Evolutionary conservation across 2,329 filamentous ascomycete genomes (phyloP), one percentile per base, ranked within the genome.

Genomic region (Pseudogymnoascus sp.): DNA sequence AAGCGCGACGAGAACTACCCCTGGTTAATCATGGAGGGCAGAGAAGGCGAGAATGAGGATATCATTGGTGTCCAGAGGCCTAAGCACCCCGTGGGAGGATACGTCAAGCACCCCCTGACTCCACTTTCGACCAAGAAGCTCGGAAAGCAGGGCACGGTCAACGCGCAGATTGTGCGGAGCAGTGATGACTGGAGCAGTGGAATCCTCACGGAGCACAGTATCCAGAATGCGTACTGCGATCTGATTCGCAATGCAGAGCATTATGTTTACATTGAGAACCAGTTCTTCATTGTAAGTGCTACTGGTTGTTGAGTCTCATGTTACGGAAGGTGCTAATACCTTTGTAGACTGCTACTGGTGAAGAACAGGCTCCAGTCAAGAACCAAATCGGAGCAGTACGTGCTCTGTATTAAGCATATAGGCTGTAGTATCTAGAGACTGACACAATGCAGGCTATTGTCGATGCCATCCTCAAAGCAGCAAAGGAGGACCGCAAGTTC

Each of bases 201-300:
- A 3, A 94, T 97, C 64, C 75, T 96, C 43, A 86, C 81, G 0
- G 92, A 96, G 65, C 87, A 91, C 68, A 92, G 88, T 59, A 96
- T 96, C 63, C 90, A 94, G 68, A 95, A 91, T 69, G 91, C 92
- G 0, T 96, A 96, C 72, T 81, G 80, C 63, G 91, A 96, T 66
- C 78, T 95, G 31, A 97, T 97, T 69, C 81, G 87, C 60, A 91
- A 90, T 60, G 93, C 93, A 0, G 79, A 97, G 75, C 93, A 97
- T 72, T 97, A 86, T 68, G 89, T 99, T 23, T 99, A 97, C 77
- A 96, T 99, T 65, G 94, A 99, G 74, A 97, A 97, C 70, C 94
- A 99, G 71, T 97, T 97, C 78, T 99, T 97, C 80, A 97, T 83
- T 76, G 43, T 49, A 29, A 49, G 43, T 49, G 23, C 14, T n/a